These are phyloP conservation scores for Dictyostelium capitatum DNA, from an alignment of 78 protist genomes.

Conservation along the genomic window DNA sequence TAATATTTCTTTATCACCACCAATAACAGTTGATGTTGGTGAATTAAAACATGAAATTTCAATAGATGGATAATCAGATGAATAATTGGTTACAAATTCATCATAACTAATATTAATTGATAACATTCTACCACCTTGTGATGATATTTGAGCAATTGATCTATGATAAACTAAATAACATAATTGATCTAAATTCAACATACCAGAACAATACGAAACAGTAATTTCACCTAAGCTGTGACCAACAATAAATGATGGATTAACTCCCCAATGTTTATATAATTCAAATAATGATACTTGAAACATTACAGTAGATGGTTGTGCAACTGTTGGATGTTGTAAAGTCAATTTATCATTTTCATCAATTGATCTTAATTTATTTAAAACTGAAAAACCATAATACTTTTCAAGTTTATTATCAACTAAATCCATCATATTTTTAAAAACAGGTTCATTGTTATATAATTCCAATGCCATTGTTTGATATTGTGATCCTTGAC, in stretches of 20 bases:
- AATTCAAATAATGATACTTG: neutral
- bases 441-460: neutral
- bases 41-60: conserved; percentile 43
- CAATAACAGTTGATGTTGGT: neutral
- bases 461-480: no score
- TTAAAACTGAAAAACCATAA: neutral
- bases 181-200: neutral
- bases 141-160: neutral
- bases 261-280: conserved; percentile 7
- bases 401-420: neutral
- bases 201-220: conserved; percentile 5
- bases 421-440: neutral
- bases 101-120: neutral
- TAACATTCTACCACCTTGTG: conserved; percentile 63
- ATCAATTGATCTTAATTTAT: neutral
- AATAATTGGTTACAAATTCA: neutral
- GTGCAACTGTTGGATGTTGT: conserved; percentile 27
- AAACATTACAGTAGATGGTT: conserved; percentile 9
- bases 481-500: conserved; percentile 35
- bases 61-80: neutral
- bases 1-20: neutral
- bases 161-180: neutral
- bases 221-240: conserved; percentile 65
- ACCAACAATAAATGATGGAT: conserved; percentile 22
- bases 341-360: neutral